Evolutionary conservation across 306 rosid species (phyloP), one percentile per base, ranked within the genome.

Genomic region (Cucurbita argyrosperma): DNA sequence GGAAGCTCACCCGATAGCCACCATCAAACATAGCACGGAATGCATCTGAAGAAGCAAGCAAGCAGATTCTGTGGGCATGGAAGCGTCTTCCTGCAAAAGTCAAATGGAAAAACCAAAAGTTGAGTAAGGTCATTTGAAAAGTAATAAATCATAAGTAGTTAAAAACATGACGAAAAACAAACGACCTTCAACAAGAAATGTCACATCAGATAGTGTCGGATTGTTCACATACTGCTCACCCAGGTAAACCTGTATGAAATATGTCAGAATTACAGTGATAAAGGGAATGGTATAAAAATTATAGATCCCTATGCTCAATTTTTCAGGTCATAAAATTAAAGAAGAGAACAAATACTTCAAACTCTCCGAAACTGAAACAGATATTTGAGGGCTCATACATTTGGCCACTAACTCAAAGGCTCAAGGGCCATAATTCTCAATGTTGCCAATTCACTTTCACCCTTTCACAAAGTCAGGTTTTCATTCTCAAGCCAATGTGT

Each of bases 11-110:
- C 89, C 97, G 88, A 76, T 94, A 94, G 78, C 97, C 99, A 76
- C 99, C 99, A 76, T 94, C 99, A 83, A 94, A 94, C 99, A 94
- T 94, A 18, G 99, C 99, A 61, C 96, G 99, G 79, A 94, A 94
- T 55, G 96, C 92, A 86, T 91, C 99, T 14, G 99, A 94, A 55
- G 96, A 94, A 56, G 99, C 99, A 63, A 94, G 97, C 64, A 94
- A 84, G 81, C 97, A 91, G 61, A 94, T 94, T 82, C 97, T 89
- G 80, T 94, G 99, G 53, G 99, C 99, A 84, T 87, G 87, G 82
- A 94, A 94, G 49, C 90, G 96, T 78, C 82, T 88, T 60, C 97
- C 99, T 94, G 90, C 82, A 90, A 56, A n/a, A 14, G 73, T 57
- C 79, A 74, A 72, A 75, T 68, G 30, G 40, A 62, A 65, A 76